These are phyloP conservation scores for Teunomyces tritomae DNA, from an alignment of 805 yeast genomes.

Conservation along the genomic window DNA sequence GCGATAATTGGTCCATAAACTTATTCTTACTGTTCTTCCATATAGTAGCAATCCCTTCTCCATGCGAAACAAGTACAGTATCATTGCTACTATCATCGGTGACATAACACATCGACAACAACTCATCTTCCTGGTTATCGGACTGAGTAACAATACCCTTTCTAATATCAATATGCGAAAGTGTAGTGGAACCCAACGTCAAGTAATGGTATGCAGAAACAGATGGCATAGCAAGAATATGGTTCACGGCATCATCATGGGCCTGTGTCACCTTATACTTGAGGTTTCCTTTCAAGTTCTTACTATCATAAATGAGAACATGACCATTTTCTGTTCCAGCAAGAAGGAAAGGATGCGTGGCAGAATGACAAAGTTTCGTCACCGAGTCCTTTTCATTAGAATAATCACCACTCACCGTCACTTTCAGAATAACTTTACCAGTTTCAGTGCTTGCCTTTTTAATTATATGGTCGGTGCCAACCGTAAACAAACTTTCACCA, in stretches of 20 bases:
- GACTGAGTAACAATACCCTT: slow-evolving; percentile 64
- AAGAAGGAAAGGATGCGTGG: slow-evolving; percentile 49
- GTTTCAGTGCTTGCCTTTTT: slow-evolving; percentile 69
- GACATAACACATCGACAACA: slow-evolving; percentile 70
- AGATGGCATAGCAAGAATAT: slow-evolving; percentile 65
- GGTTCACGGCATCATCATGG: slow-evolving; percentile 78
- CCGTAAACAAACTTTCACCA: slow-evolving; percentile 59
- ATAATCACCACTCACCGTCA: slow-evolving; percentile 21
- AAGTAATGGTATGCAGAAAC: slow-evolving; percentile 76
- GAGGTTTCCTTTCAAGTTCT: slow-evolving; percentile 41
- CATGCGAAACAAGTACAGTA: slow-evolving; percentile 77
- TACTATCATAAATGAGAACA: slow-evolving; percentile 60
- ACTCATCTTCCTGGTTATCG: slow-evolving; percentile 92
- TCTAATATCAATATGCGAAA: slow-evolving; percentile 75
- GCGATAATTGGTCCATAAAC: slow-evolving; percentile 71
- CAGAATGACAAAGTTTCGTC: slow-evolving; percentile 45
- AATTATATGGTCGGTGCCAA: slow-evolving; percentile 77
- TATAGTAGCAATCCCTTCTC: slow-evolving; percentile 82
- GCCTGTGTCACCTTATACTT: slow-evolving; percentile 50
- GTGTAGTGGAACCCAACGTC: slow-evolving; percentile 77
- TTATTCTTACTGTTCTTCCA: slow-evolving; percentile 78
- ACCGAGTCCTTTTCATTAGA: slow-evolving; percentile 26
- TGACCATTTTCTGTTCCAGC: slow-evolving; percentile 71
- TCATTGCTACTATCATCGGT: slow-evolving; percentile 56
- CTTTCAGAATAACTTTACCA: slow-evolving; percentile 72